These are phyloP conservation scores for Punica granatum DNA, from an alignment of 345 rosid genomes.

Conservation along the genomic window DNA sequence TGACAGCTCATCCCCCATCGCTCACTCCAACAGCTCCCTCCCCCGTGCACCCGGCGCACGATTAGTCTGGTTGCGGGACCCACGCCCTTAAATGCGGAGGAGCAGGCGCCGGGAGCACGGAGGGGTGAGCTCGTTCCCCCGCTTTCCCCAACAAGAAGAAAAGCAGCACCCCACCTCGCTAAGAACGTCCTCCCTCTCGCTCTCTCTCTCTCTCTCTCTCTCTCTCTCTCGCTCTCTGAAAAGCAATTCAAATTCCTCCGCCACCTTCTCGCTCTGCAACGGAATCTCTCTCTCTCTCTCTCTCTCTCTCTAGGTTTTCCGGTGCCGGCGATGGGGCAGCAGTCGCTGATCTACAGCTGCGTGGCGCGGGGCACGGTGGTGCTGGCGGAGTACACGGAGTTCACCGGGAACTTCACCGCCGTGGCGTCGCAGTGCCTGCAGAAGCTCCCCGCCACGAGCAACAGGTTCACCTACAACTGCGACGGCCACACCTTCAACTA, in stretches of 20 bases:
- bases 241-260: constrained; percentile 6
- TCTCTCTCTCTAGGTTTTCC: constrained; percentile 1
- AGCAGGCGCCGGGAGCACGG: background rate
- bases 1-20: background rate
- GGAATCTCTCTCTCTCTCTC: background rate
- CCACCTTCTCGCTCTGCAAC: background rate
- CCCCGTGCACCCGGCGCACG: background rate
- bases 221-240: background rate
- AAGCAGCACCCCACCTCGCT: constrained; percentile 7
- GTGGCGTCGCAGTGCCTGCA: constrained; percentile 69
- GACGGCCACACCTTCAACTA: constrained; percentile 72
- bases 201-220: background rate
- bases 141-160: background rate
- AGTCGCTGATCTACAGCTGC: constrained; percentile 60
- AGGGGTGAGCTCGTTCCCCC: background rate
- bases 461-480: constrained; percentile 63
- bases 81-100: background rate
- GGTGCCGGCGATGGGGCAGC: constrained; percentile 41
- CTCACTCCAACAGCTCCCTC: background rate
- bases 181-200: background rate
- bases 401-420: constrained; percentile 56
- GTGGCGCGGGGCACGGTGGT: constrained; percentile 67
- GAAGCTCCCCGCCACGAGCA: constrained; percentile 56
- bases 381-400: constrained; percentile 55
- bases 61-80: background rate